Percentiles rank a stretch among this genome's conserved stretches.
phyloP scores from a whole-genome alignment of 1,139 yeast species.

The Yamadazyma oceani region DNA sequence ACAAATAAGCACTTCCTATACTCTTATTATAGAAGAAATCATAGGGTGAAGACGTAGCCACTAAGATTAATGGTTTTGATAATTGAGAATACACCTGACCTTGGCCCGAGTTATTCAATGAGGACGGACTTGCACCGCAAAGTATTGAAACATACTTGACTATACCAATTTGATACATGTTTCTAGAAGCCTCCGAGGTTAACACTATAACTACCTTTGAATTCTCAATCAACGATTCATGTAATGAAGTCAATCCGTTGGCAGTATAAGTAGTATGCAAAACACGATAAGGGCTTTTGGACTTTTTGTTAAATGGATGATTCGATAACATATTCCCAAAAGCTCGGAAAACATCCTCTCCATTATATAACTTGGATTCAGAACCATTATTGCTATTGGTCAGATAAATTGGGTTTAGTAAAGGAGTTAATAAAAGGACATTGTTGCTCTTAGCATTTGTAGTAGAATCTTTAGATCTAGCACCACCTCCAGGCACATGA shows the following conservation, averaged over 20 bases:
- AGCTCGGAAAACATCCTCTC: slow-evolving; percentile 59
- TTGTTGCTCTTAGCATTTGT: slow-evolving; percentile 24
- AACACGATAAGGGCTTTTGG: slow-evolving; percentile 43
- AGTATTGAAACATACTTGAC: slow-evolving; percentile 58
- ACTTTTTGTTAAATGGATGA: slow-evolving; percentile 26
- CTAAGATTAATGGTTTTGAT: slow-evolving; percentile 53
- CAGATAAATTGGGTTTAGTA: slow-evolving; percentile 47
- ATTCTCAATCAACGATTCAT: slow-evolving; percentile 55
- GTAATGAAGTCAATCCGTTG: slow-evolving; percentile 59
- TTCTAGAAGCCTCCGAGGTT: slow-evolving; percentile 63
- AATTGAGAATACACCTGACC: slow-evolving; percentile 22
- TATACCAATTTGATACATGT: slow-evolving; percentile 66
- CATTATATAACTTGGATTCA: slow-evolving; percentile 36
- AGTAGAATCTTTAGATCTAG: slow-evolving; percentile 13
- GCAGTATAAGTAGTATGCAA: slow-evolving; percentile 66
- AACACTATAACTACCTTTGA: slow-evolving; percentile 58
- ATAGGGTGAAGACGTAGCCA: slow-evolving; percentile 68
- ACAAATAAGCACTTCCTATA: slow-evolving; percentile 59
- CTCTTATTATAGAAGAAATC: slow-evolving; percentile 58
- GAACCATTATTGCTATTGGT: slow-evolving; percentile 8
- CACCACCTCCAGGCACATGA: slow-evolving; percentile 8
- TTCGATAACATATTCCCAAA: slow-evolving; percentile 45
- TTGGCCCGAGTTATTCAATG: slow-evolving; percentile 26
- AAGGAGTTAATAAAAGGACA: slow-evolving; percentile 54
- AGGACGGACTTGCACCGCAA: slow-evolving; percentile 50